Percentiles rank a stretch among this genome's conserved stretches.
Conservation (phyloP, 495 filamentous ascomycete species). For the Cudoniella acicularis region DNA sequence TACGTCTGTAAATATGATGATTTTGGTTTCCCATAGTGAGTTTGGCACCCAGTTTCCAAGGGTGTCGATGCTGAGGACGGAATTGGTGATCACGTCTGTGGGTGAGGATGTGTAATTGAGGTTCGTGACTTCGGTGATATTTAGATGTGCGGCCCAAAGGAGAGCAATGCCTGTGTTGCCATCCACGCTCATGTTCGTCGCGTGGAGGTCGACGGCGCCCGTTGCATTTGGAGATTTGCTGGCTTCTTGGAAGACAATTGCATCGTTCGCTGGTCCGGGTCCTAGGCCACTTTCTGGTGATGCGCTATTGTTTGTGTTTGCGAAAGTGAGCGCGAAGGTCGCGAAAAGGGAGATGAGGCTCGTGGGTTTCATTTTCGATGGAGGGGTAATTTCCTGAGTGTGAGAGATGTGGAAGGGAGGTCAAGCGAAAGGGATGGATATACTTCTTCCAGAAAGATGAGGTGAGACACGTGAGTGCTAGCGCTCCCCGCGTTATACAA, state of each 20-base stretch:
- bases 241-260: not conserved
- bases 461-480: not conserved
- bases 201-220: not conserved
- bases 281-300: not conserved
- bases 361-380: not conserved
- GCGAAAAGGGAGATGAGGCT: not conserved
- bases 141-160: slow-evolving; percentile 2
- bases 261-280: slow-evolving; percentile 1
- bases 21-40: not conserved
- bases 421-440: not conserved
- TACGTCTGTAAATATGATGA: not conserved
- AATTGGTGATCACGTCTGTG: slow-evolving; percentile 8
- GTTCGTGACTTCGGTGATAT: slow-evolving; percentile 6
- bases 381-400: not conserved
- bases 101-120: not conserved
- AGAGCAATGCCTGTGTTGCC: not conserved
- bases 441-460: not conserved
- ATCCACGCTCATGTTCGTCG: slow-evolving; percentile 1
- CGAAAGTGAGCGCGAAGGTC: not conserved
- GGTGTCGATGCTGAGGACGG: not conserved
- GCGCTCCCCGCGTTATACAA: not conserved
- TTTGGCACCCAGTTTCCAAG: not conserved
- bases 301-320: not conserved
- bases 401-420: not conserved
- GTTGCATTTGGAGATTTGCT: slow-evolving; percentile 8